Base-by-base conservation (phyloP, 2,329 filamentous ascomycete species). In the Lojkania enalia region DNA sequence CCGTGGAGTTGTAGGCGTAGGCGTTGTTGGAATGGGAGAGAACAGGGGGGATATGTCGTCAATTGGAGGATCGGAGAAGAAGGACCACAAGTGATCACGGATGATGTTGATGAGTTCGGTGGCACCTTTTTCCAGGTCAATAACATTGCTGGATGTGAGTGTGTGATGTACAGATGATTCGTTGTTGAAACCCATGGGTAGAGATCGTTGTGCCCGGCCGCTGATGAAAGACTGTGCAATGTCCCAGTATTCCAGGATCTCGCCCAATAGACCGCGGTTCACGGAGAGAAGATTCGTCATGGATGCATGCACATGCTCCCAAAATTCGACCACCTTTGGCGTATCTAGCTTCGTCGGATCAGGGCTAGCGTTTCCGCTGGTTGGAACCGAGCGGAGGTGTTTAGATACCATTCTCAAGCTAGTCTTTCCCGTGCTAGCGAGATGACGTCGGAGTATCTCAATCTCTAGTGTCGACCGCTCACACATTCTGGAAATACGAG, bases 201-300 rank as follows among this genome's bases (percentile, higher is more conserved):
- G 75, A 12, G 81, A 82, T 52, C 82, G 84, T 66, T 97, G 92
- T 19, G 88, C 87, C 52, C 82, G 89, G 14, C 91, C 92, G 35
- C 90, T 84, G 46, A 97, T 86, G 66, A 99, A 99, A 0, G 88
- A 87, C 60, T 95, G 86, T 0, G 91, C 85, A 12, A 86, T 94
- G 54, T 95, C 88, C 90, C 92, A 96, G 68, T 96, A 97, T 52
- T 95, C 90, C 14, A 95, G 73, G 1, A 97, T 81, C 67, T 99
- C 94, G 0, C 90, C 90, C 4, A 99, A 75, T 13, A 97, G 78
- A 3, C 94, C 94, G 51, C 85, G 84, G 5, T 84, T 75, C 4
- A 77, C 73, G 0, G 90, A 91, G 0, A 99, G 75, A 29, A 99
- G 77, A 31, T 80, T 82, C 7, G 75, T 84, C 48, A 97, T 68